Conservation (phyloP, 225 moss, liverwort and hornwort genomes). For the Bryum argenteum region DNA sequence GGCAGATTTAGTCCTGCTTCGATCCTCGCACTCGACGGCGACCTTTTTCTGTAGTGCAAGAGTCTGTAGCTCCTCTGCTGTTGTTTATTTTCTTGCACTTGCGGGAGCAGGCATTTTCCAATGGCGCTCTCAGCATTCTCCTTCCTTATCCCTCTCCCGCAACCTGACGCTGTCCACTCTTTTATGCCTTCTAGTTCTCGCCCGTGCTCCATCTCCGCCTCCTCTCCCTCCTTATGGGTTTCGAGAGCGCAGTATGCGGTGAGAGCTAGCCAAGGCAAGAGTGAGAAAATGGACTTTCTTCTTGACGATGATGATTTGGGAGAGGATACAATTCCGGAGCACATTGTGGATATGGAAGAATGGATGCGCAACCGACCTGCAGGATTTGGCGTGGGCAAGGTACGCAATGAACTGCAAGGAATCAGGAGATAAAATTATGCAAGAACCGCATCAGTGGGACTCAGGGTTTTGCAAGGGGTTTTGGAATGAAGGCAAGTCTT, state of each 20-base stretch:
- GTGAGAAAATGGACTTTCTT: constrained; percentile 46
- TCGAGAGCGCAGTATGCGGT: constrained; percentile 21
- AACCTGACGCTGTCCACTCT: constrained; percentile 19
- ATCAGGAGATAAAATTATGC: constrained; percentile 3
- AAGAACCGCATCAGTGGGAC: constrained; percentile 2
- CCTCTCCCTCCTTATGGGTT: constrained; percentile 17
- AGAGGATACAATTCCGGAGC: constrained; percentile 41
- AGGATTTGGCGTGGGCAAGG: constrained; percentile 78
- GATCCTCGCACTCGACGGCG: background rate
- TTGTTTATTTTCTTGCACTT: background rate
- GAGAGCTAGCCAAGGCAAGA: constrained; percentile 38
- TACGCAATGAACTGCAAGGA: constrained; percentile 17
- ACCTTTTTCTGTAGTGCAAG: background rate
- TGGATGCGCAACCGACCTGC: constrained; percentile 74
- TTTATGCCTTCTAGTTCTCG: background rate
- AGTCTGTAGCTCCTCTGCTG: background rate
- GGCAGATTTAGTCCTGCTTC: background rate
- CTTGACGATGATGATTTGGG: constrained; percentile 30
- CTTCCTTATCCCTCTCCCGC: constrained; percentile 28
- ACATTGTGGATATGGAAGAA: constrained; percentile 67
- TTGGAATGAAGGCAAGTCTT: background rate
- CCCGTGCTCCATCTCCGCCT: constrained; percentile 26
- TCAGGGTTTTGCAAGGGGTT: constrained; percentile 19
- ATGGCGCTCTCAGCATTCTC: constrained; percentile 48
- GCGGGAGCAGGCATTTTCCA: background rate